A percentile compares a stretch with the other conserved stretches of the same genome.
phyloP scores from a whole-genome alignment of 345 rosid genomes.

The Carallia pectinifolia region DNA sequence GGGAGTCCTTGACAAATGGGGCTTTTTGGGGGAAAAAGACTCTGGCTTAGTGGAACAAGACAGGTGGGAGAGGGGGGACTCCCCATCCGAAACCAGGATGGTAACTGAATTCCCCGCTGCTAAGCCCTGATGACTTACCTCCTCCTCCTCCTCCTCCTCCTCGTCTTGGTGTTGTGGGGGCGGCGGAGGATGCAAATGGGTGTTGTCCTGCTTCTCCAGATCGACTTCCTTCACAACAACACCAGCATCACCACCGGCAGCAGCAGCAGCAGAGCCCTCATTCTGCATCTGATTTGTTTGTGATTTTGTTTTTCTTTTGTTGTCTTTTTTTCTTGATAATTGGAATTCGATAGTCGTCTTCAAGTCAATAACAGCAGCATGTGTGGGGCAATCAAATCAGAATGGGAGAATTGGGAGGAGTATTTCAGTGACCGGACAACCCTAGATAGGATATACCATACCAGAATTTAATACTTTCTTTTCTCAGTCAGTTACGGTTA shows the following conservation, averaged over 20 bases:
- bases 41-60: slow-evolving; percentile 31
- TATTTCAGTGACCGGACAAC: no score
- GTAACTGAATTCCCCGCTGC: slow-evolving; percentile 25
- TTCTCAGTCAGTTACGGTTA: no score
- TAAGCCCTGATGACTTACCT: slow-evolving; percentile 14
- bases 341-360: no score
- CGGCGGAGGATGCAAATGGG: slow-evolving; percentile 4
- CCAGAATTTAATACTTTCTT: no score
- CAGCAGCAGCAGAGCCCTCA: slow-evolving; percentile 21
- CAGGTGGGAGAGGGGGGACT: slow-evolving; percentile 24
- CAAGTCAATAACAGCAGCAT: no score
- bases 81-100: slow-evolving; percentile 50
- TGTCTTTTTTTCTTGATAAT: no score
- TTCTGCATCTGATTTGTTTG: slow-evolving; percentile 40
- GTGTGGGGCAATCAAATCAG: no score
- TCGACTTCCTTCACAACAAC: slow-evolving; percentile 19
- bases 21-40: slow-evolving; percentile 45
- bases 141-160: slow-evolving; percentile 2
- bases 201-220: slow-evolving; percentile 52
- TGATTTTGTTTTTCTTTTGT: no score
- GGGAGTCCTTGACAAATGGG: slow-evolving; percentile 43
- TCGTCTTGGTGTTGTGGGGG: background rate
- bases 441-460: no score
- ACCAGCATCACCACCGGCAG: background rate
- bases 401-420: no score